Base-by-base conservation (phyloP, 129 eudicot genomes). In the Mikania micrantha region DNA sequence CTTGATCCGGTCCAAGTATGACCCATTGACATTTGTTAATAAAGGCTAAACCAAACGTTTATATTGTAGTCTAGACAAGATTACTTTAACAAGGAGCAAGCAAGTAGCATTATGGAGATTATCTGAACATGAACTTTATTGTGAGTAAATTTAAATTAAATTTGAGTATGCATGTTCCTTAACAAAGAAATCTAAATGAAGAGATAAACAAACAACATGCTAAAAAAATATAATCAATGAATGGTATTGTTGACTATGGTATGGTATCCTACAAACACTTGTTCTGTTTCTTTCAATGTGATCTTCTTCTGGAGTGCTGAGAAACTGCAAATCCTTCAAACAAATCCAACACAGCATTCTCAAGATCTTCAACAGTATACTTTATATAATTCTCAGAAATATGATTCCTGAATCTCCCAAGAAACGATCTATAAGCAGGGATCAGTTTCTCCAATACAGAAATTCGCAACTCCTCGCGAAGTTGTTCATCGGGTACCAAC, bases 341-440 rank as follows among this genome's bases (percentile, higher is more conserved):
- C 63, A 87, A 77, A 65, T 84, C 87, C 72, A 81, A 73, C 44
- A 87, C 75, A 13, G 79, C 71, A 53, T 73, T 74, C 73, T 87
- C 85, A 61, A 87, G 80, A 29, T 87, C 95, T 72, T 87, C 90
- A 28, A 76, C 84, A 1, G 86, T 64, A 39, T 76, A 88, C 80
- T 83, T 88, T 31, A 88, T 81, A 59, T 85, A 76, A 47, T 81
- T 88, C 66, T 88, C 90, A 0, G 84, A 71, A 13, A 85, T 78
- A 66, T 75, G 80, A 40, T 67, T 72, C 66, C 89, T 73, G 64
- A 78, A 85, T 57, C 85, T 72, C 11, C 84, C 90, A 40, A 88
- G 80, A 79, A 83, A 88, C 2, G 64, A 69, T 2, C 74, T 50
- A 16, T 69, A 69, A 13, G 74, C 64, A 0, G 74, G 74, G 5